Percentiles rank a stretch among this genome's conserved stretches.
Evolutionary conservation across 805 yeast species (phyloP).

Genomic region (Suhomyces canberraensis): DNA sequence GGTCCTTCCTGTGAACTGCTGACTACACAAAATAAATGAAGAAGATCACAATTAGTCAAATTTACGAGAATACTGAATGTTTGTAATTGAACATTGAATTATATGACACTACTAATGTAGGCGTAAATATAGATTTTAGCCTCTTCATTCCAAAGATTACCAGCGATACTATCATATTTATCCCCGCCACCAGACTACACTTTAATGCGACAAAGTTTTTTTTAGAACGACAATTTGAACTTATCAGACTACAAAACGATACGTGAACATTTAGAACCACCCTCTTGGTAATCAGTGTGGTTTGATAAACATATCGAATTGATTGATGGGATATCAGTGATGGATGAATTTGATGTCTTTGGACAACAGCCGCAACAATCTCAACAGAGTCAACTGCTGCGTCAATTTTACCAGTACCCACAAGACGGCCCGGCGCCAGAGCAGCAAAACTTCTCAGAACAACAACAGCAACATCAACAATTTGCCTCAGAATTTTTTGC

Average conservation of each 20-base stretch:
- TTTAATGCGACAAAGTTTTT: neutral
- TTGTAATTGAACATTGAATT: too few relatives aligned
- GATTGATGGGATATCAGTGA: conserved; percentile 1
- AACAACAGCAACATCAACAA: neutral
- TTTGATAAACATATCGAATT: too few relatives aligned
- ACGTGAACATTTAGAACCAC: too few relatives aligned
- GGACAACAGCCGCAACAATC: conserved; percentile 1
- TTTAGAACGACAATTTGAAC: neutral
- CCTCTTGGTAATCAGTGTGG: too few relatives aligned
- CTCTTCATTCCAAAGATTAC: too few relatives aligned
- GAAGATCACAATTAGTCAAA: too few relatives aligned
- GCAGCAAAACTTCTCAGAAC: neutral
- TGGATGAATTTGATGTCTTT: conserved; percentile 4
- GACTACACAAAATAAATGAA: too few relatives aligned
- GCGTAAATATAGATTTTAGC: too few relatives aligned
- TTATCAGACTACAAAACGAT: neutral
- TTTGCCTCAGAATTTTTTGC: neutral
- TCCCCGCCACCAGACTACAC: neutral
- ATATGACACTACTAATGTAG: too few relatives aligned
- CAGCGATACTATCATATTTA: too few relatives aligned
- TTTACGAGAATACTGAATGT: too few relatives aligned
- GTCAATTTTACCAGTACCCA: neutral
- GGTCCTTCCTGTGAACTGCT: too few relatives aligned
- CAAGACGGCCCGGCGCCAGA: neutral
- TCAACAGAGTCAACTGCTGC: neutral